Percentiles rank a stretch among this genome's conserved stretches.
These are phyloP conservation scores for Epichloe typhina DNA, from an alignment of 2,329 filamentous ascomycete species.

Conservation along the genomic window DNA sequence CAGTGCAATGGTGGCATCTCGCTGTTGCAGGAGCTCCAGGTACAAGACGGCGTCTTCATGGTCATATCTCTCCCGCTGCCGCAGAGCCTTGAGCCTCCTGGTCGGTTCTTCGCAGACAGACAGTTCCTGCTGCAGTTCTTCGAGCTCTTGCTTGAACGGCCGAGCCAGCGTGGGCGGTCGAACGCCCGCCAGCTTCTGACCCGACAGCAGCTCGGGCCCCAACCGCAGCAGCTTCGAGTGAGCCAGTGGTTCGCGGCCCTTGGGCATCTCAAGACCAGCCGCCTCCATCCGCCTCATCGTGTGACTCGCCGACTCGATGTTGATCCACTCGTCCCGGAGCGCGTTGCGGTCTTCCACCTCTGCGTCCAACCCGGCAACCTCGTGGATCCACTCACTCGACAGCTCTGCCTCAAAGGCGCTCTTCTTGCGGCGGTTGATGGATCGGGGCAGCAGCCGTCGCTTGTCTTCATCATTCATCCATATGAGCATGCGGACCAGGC, in stretches of 20 bases:
- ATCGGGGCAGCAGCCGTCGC: constrained; percentile 44
- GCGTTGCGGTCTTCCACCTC: constrained; percentile 15
- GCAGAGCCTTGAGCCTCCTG: constrained; percentile 16
- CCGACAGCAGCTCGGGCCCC: constrained; percentile 12
- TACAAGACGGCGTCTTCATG: constrained; percentile 11
- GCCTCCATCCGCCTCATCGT: constrained; percentile 34
- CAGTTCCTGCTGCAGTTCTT: constrained; percentile 22
- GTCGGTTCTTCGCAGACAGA: constrained; percentile 5
- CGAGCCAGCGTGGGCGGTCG: constrained; percentile 21
- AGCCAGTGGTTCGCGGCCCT: constrained; percentile 25
- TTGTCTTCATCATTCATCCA: constrained; percentile 55
- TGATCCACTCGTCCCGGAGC: constrained; percentile 34
- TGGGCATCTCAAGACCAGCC: constrained; percentile 28
- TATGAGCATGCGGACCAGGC: constrained; percentile 65
- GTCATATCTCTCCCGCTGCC: constrained; percentile 15
- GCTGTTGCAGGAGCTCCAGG: constrained; percentile 20
- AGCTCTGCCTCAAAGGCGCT: constrained; percentile 47
- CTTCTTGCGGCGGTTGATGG: constrained; percentile 40
- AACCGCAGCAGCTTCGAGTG: constrained; percentile 13
- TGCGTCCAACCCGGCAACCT: constrained; percentile 37
- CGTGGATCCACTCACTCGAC: constrained; percentile 42
- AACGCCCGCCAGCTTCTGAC: constrained; percentile 17
- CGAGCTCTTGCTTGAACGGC: constrained; percentile 28
- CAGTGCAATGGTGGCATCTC: constrained; percentile 16
- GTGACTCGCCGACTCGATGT: constrained; percentile 29